Evolutionary conservation across 345 rosid genomes (phyloP), one percentile per base, ranked within the genome.

Genomic region (Erodium maritimum): DNA sequence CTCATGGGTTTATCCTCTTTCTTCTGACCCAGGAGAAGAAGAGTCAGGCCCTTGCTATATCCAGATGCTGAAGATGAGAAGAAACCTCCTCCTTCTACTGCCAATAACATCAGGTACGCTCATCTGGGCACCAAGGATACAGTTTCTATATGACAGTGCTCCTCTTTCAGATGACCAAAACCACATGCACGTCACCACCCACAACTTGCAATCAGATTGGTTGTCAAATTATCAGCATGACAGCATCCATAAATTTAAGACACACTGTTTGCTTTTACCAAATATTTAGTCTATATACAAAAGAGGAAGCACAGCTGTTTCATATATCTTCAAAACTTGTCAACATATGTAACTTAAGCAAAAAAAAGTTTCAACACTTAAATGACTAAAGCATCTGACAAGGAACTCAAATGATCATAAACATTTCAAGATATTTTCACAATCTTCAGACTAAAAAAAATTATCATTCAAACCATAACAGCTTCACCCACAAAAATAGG

Each of bases 11-110:
- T 82, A 63, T 82, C 88, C 64, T 85, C 95, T 60, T 78, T 77
- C 75, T 75, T 85, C 65, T 83, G 86, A 73, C 95, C 88, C 75
- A 90, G 73, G 64, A 93, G 74, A 62, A 93, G 94, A 75, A 93
- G 95, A 79, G 94, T 67, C 68, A 93, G 61, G 33, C 95, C 94
- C 69, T 83, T 87, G 60, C 90, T 89, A 85, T 82, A 85, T 77
- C 99, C 95, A 62, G 91, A 86, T 56, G 96, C 93, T 56, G 99
- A 90, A 74, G 96, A 78, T 80, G 94, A 89, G 88, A 93, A 93
- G 75, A 93, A 89, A 52, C 94, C 88, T 68, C 99, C 95, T 83
- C 97, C 97, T 89, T 89, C 95, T 66, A 82, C 91, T 74, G 91
- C 88, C 64, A 89, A 77, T 85, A 93, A 85, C 99, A 93, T 93